Percentiles rank a stretch among this genome's conserved stretches.
Evolutionary conservation across 2,329 filamentous ascomycete genomes (phyloP).

Genomic region (Sclerotinia glacialis): DNA sequence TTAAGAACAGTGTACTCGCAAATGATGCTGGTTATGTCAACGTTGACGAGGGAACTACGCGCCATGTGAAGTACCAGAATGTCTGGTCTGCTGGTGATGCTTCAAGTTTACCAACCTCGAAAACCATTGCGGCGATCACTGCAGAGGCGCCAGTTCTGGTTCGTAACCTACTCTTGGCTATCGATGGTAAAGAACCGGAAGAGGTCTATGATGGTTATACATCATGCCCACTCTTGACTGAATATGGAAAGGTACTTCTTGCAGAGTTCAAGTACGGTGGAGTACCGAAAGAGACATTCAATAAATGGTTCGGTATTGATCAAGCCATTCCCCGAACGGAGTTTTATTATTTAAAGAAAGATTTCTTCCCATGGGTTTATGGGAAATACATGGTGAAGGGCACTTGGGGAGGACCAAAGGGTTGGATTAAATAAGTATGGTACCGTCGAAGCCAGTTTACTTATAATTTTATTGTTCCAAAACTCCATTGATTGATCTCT

Average conservation of each 20-base stretch:
- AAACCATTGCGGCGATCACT: conserved; percentile 54
- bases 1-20: conserved; percentile 53
- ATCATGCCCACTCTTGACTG: conserved; percentile 52
- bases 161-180: conserved; percentile 45
- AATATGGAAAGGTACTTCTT: conserved; percentile 61
- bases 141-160: conserved; percentile 52
- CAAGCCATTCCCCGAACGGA: conserved; percentile 53
- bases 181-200: conserved; percentile 48
- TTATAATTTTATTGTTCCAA: not conserved
- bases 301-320: conserved; percentile 52
- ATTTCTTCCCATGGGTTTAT: conserved; percentile 68
- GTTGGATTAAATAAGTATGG: conserved; percentile 40
- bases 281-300: conserved; percentile 62
- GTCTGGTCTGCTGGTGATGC: conserved; percentile 60
- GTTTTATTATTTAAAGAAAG: conserved; percentile 63
- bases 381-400: conserved; percentile 59
- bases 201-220: conserved; percentile 54
- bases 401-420: conserved; percentile 58
- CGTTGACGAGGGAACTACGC: conserved; percentile 52
- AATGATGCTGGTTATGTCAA: conserved; percentile 58
- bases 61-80: conserved; percentile 53
- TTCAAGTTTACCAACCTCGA: conserved; percentile 57
- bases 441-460: not conserved
- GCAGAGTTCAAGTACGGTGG: conserved; percentile 65
- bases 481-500: too few species aligned